Base-by-base conservation (phyloP, 768 basidiomycete species). In the Phylloporus sp. region DNA sequence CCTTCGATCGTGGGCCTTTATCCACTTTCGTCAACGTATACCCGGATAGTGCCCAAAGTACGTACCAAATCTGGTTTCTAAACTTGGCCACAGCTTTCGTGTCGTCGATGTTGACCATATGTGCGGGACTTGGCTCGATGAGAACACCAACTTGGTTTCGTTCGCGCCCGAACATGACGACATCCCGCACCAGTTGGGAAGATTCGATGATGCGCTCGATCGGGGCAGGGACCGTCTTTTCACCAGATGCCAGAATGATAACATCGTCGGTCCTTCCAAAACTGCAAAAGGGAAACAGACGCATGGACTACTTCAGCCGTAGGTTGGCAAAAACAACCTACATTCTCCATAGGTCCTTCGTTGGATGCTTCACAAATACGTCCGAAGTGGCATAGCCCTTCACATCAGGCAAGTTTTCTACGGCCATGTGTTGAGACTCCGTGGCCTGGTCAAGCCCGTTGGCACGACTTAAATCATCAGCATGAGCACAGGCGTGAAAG, bases 361-460 rank as follows among this genome's bases (percentile, higher is more conserved):
- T 71, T 0, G 79, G 76, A 56, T 80, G 80, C 24, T 72, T 69
- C 1, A 68, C 51, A 15, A 80, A 62, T 2, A 80, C 39, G 57
- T 80, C 80, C 1, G 66, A 60, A 2, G 76, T 77, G 2, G 74
- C 66, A 41, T 76, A 78, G 10, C 71, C 76, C 22, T 66, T 62
- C n/a, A 58, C 55, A 3, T 76, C 78, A 2, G 70, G 58, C 2
- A 73, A 45, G 54, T 79, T 79, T 39, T 68, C 52, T 12, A 67
- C 36, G 0, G 61, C 55, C 42, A 58, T 36, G 20, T 45, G 28
- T 24, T 58, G 53, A 7, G 44, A 31, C 8, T 57, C 46, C 11
- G 31, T 53, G 6, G 56, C 40, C 60, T 61, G 26, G 11, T 18
- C 13, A 15, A 3, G n/a, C 13, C 5, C 2, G 20, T 55, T 9